Conservation (phyloP, 164 flowering plant species). For the Aristolochia fimbriata region DNA sequence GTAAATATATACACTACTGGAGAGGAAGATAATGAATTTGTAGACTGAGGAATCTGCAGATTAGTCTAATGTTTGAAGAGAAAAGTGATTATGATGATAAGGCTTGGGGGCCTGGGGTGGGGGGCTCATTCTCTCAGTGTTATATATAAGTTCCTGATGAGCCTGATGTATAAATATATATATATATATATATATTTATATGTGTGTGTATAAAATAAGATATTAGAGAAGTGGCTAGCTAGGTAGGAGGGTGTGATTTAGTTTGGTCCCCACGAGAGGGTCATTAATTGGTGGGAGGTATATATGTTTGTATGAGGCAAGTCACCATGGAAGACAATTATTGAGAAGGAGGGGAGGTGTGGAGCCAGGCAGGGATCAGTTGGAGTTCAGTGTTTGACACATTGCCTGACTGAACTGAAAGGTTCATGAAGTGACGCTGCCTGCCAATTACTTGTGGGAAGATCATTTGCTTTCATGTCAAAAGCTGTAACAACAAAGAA, state of each 20-base stretch:
- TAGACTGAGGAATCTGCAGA: not conserved
- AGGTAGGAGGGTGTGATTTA: too few relatives aligned
- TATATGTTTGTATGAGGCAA: not conserved
- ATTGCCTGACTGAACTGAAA: not conserved
- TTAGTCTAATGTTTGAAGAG: not conserved
- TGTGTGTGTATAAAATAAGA: too few relatives aligned
- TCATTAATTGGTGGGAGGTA: constrained; percentile 7
- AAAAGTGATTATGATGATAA: not conserved
- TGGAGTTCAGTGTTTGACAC: constrained; percentile 5
- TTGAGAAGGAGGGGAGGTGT: not conserved
- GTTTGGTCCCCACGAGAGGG: not conserved
- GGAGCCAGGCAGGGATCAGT: not conserved
- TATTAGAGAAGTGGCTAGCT: too few relatives aligned
- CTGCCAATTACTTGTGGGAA: not conserved
- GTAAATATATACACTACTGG: not conserved
- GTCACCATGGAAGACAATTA: constrained; percentile 1
- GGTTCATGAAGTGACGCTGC: constrained; percentile 4
- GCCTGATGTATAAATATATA: too few relatives aligned
- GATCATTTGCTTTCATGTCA: constrained; percentile 8
- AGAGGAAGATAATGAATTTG: not conserved
- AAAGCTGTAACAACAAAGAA: constrained; percentile 10
- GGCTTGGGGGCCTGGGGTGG: too few relatives aligned
- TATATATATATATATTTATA: too few relatives aligned
- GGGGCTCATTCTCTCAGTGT: too few relatives aligned
- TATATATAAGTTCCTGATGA: too few relatives aligned